Evolutionary conservation across 2,329 filamentous ascomycete genomes (phyloP).

Genomic region (Fusarium aywerte): DNA sequence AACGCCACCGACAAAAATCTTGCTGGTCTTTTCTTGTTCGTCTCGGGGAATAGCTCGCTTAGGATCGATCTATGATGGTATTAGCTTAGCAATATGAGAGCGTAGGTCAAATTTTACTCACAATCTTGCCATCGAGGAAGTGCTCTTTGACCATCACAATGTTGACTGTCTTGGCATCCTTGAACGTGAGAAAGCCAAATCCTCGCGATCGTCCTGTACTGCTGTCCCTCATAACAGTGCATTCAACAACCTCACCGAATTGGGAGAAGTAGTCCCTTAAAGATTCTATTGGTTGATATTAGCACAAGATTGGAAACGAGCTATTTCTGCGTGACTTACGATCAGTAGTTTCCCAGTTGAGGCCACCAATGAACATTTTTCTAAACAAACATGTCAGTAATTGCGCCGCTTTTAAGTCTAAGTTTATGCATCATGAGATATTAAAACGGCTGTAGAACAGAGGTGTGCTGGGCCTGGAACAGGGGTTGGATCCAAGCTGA

Average conservation of each 20-base stretch:
- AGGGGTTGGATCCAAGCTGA: conserved; percentile 24
- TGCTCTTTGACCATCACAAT: conserved; percentile 99
- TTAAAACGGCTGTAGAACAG: conserved; percentile 12
- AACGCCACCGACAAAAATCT: conserved; percentile 98
- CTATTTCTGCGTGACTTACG: conserved; percentile 68
- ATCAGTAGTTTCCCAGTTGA: conserved; percentile 99
- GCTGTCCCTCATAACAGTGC: conserved; percentile 98
- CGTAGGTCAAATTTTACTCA: conserved; percentile 60
- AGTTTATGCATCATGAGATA: conserved; percentile 14
- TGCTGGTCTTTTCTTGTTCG: conserved; percentile 97
- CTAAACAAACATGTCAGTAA: conserved; percentile 60
- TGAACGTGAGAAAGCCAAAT: conserved; percentile 98
- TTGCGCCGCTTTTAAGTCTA: not conserved
- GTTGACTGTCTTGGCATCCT: conserved; percentile 96
- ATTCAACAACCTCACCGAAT: conserved; percentile 96
- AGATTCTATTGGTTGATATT: conserved; percentile 72
- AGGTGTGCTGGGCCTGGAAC: conserved; percentile 16
- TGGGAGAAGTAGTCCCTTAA: conserved; percentile 97
- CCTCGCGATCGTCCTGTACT: conserved; percentile 92
- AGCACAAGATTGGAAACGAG: conserved; percentile 6
- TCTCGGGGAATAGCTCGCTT: conserved; percentile 97
- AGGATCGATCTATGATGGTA: conserved; percentile 81
- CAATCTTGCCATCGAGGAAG: conserved; percentile 97
- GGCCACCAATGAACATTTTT: conserved; percentile 99
- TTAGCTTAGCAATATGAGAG: conserved; percentile 36